Evolutionary conservation across 805 yeast genomes (phyloP).

Genomic region (Hanseniaspora vineae): DNA sequence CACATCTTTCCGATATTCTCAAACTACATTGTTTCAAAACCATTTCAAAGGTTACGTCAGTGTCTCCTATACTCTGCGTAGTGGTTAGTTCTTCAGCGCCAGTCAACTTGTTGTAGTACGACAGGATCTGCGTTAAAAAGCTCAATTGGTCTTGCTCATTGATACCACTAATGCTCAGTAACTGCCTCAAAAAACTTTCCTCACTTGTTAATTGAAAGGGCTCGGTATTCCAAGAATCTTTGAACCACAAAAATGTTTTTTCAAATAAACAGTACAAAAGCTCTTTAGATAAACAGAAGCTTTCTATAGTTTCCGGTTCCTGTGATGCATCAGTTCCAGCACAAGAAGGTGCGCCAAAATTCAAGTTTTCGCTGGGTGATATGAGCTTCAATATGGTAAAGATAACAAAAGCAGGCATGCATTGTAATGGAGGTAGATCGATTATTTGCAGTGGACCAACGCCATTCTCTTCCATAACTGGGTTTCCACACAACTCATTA

Average conservation of each 20-base stretch:
- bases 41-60: conserved; percentile 14
- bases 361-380: conserved; percentile 35
- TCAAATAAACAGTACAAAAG: conserved; percentile 19
- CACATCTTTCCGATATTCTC: conserved; percentile 69
- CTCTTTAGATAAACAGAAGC: conserved; percentile 24
- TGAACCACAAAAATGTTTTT: conserved; percentile 33
- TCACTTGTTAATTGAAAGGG: not conserved
- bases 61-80: not conserved
- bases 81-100: too few relatives aligned
- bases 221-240: conserved; percentile 21
- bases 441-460: not conserved
- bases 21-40: conserved; percentile 46
- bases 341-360: conserved; percentile 24
- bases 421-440: conserved; percentile 41
- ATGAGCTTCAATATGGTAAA: conserved; percentile 34
- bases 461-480: not conserved
- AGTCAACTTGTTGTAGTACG: not conserved
- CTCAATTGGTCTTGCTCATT: not conserved
- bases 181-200: not conserved
- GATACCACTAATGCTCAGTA: not conserved
- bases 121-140: not conserved
- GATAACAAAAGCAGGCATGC: conserved; percentile 37
- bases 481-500: too few relatives aligned
- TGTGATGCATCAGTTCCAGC: not conserved
- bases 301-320: conserved; percentile 2